Evolutionary conservation across 495 filamentous ascomycete species (phyloP).

Genomic region (Penicillium pancosmium): DNA sequence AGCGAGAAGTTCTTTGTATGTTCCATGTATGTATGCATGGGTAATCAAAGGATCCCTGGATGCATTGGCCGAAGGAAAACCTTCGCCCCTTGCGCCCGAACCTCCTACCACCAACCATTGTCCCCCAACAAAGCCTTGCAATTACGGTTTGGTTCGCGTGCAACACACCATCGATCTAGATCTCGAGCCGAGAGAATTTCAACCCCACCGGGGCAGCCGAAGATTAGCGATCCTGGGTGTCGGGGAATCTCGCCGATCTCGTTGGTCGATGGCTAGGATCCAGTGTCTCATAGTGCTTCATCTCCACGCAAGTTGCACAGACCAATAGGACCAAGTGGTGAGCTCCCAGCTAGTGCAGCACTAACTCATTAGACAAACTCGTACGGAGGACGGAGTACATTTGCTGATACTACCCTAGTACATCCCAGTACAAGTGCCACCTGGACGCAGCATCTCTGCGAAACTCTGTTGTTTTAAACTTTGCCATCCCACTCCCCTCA

Average conservation of each 20-base stretch:
- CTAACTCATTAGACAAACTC: background rate
- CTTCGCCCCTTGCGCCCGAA: constrained; percentile 3
- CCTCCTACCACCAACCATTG: background rate
- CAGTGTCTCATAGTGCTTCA: constrained; percentile 1
- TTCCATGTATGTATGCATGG: background rate
- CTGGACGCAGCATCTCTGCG: constrained; percentile 1
- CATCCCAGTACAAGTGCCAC: background rate
- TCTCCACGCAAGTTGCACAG: background rate
- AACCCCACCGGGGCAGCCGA: background rate
- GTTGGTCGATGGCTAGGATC: background rate
- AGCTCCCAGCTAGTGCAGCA: background rate
- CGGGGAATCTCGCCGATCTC: constrained; percentile 4
- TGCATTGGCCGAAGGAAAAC: background rate
- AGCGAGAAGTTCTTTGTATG: background rate
- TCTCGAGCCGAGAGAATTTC: background rate
- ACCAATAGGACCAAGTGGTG: background rate
- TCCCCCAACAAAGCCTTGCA: background rate
- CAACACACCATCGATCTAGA: background rate
- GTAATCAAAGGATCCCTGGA: background rate
- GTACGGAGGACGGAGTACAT: background rate
- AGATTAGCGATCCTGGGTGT: constrained; percentile 1
- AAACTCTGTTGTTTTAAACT: constrained; percentile 5
- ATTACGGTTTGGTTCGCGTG: background rate
- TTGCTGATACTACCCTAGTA: background rate
- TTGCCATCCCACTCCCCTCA: background rate